phyloP scores from a whole-genome alignment of 2,329 filamentous ascomycete species.

The Trichoderma simmonsii region DNA sequence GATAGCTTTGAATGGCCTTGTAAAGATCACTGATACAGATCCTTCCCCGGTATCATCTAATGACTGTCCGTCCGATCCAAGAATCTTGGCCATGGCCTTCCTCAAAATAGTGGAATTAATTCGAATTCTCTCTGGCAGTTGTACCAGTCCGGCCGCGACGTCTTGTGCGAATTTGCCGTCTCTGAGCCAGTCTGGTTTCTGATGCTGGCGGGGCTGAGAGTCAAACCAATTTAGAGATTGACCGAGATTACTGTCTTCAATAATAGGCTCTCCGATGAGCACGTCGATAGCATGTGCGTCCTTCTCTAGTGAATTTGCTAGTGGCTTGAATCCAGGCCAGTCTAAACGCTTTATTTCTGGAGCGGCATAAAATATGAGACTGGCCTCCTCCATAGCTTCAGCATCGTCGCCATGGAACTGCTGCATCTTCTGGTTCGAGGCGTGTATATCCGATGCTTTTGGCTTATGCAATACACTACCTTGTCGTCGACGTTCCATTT shows the following conservation, averaged over 20 bases:
- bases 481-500: not conserved
- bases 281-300: not conserved
- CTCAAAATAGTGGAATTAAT: not conserved
- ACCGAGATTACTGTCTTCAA: not conserved
- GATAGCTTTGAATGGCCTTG: slow-evolving; percentile 7
- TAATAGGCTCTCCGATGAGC: not conserved
- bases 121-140: not conserved
- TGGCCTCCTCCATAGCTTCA: not conserved
- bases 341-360: not conserved
- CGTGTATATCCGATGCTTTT: not conserved
- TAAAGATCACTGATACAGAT: not conserved
- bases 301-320: not conserved
- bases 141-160: not conserved
- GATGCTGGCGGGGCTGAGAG: not conserved
- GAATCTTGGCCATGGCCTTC: not conserved
- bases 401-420: not conserved
- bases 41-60: not conserved
- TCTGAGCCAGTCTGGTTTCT: not conserved
- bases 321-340: not conserved
- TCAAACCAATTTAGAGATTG: not conserved
- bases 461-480: not conserved
- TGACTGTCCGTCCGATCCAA: not conserved
- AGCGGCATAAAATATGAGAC: not conserved
- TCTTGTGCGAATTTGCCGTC: not conserved
- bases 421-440: not conserved